These are phyloP conservation scores for Narthecium ossifragum DNA, from an alignment of 106 monocot species.

Conservation along the genomic window DNA sequence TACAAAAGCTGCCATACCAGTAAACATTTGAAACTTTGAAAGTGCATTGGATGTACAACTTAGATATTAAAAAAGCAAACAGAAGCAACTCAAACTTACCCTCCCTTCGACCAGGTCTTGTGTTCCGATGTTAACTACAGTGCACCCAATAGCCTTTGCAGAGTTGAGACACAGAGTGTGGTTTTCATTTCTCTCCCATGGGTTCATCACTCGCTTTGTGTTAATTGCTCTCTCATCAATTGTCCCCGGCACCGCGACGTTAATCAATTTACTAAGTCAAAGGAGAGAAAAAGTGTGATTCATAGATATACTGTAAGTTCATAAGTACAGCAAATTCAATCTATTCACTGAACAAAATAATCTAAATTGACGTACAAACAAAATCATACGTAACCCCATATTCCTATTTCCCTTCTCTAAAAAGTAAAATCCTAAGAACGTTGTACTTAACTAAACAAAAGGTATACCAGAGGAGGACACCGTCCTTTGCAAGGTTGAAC, in stretches of 20 bases:
- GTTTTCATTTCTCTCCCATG: conserved; percentile 92
- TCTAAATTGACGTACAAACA: too few species aligned
- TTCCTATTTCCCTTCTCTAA: too few species aligned
- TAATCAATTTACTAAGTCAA: conserved; percentile 76
- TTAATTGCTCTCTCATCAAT: conserved; percentile 97
- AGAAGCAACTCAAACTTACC: conserved; percentile 28
- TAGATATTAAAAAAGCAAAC: too few species aligned
- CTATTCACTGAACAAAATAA: conserved; percentile 50
- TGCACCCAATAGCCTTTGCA: conserved; percentile 79
- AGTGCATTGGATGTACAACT: too few species aligned
- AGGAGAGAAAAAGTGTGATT: conserved; percentile 85
- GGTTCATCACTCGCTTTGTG: conserved; percentile 66
- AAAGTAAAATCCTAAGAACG: too few species aligned
- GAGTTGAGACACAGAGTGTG: conserved; percentile 78
- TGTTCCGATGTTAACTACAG: conserved; percentile 65
- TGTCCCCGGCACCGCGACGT: conserved; percentile 90
- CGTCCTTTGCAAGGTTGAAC: conserved; percentile 71
- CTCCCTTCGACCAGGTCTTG: conserved; percentile 91
- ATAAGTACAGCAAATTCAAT: conserved; percentile 90
- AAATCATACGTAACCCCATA: too few species aligned
- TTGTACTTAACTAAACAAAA: too few species aligned
- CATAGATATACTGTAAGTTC: too few species aligned
- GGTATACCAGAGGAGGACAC: conserved; percentile 80
- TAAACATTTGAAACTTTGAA: too few species aligned
- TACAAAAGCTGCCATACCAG: too few species aligned